Percentiles rank a stretch among this genome's conserved stretches.
Conservation (phyloP, 1,284 basidiomycete species). For the Cryptococcus sp. region DNA sequence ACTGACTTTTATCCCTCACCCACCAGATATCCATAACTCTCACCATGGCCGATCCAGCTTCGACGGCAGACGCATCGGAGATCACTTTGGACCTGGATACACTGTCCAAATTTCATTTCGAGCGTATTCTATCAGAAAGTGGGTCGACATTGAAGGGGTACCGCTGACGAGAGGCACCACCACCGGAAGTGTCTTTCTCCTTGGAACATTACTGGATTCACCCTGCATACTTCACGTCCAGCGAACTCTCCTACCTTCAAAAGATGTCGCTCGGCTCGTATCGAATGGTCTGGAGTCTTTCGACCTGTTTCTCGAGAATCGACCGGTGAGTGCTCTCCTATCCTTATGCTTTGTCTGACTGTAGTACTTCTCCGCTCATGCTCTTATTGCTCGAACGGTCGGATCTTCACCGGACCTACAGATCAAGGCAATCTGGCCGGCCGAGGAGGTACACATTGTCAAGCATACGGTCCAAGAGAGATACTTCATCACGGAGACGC, state of each 20-base stretch:
- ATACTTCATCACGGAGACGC: constrained; percentile 73
- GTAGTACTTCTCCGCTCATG: constrained; percentile 47
- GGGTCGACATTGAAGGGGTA: constrained; percentile 6
- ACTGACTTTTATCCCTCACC: not conserved
- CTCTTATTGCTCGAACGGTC: constrained; percentile 16
- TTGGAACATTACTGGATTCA: constrained; percentile 46
- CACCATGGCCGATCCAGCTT: no score
- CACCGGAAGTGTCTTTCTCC: constrained; percentile 50
- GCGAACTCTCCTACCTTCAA: constrained; percentile 52
- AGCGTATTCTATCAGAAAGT: constrained; percentile 59
- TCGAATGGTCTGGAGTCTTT: constrained; percentile 19
- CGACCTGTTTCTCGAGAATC: constrained; percentile 34
- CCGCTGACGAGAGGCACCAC: constrained; percentile 50
- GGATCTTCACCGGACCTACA: constrained; percentile 33
- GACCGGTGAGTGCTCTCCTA: constrained; percentile 23
- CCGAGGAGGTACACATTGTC: constrained; percentile 71
- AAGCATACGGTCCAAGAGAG: constrained; percentile 79
- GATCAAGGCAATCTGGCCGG: constrained; percentile 70
- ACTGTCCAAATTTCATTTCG: constrained; percentile 50
- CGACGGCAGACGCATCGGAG: not conserved
- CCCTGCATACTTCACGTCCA: constrained; percentile 59
- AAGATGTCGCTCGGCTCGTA: constrained; percentile 24
- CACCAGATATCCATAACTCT: no score
- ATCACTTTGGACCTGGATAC: constrained; percentile 15
- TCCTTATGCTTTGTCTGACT: not conserved